These are phyloP conservation scores for Hawksworthiomyces lignivorus DNA, from an alignment of 2,329 filamentous ascomycete genomes.

Conservation along the genomic window DNA sequence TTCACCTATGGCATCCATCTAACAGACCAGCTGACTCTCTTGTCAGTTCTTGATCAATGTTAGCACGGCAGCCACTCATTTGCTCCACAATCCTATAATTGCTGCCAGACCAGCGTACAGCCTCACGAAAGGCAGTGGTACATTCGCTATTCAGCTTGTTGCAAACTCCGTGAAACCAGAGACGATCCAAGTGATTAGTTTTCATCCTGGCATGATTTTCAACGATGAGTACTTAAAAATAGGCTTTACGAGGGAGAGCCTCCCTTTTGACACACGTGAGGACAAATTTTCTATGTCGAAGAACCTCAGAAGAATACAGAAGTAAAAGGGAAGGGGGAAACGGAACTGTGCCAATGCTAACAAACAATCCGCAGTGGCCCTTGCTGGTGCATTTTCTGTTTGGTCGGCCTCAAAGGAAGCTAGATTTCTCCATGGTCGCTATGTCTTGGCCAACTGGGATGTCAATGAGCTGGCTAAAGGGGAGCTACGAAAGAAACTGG, in stretches of 20 bases:
- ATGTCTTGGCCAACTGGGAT: constrained; percentile 35
- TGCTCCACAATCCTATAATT: constrained; percentile 12
- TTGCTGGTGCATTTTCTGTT: constrained; percentile 25
- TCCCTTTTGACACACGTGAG: constrained; percentile 10
- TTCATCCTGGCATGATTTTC: constrained; percentile 18
- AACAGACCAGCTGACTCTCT: not conserved
- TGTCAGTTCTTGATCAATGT: constrained; percentile 8
- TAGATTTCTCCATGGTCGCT: constrained; percentile 30
- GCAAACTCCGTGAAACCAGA: constrained; percentile 13
- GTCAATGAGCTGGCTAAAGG: constrained; percentile 27
- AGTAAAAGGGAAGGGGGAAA: no score
- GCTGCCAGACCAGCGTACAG: constrained; percentile 16
- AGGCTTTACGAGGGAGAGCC: constrained; percentile 1
- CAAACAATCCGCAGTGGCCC: not conserved
- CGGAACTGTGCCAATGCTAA: no score
- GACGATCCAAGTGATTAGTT: constrained; percentile 18
- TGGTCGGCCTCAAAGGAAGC: constrained; percentile 33
- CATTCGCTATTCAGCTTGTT: constrained; percentile 15
- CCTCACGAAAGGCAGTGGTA: constrained; percentile 18
- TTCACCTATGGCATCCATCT: not conserved
- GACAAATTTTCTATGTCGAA: not conserved
- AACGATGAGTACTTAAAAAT: not conserved
- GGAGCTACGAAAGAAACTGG: no score
- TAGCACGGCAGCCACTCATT: constrained; percentile 10
- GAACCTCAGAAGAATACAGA: no score